Evolutionary conservation across 1,284 basidiomycete species (phyloP).

Genomic region (Phellopilus nigrolimitatus): DNA sequence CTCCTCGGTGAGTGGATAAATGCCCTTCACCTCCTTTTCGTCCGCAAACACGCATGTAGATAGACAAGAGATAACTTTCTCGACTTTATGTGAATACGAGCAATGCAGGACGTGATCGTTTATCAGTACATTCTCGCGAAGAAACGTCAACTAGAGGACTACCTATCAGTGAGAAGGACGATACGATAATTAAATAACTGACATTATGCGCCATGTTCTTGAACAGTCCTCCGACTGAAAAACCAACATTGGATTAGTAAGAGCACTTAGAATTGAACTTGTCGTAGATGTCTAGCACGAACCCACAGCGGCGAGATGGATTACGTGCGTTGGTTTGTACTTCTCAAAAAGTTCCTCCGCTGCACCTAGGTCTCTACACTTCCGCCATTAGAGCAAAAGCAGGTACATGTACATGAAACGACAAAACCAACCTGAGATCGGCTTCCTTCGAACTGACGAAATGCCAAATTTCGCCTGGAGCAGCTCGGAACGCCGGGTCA

Average conservation of each 20-base stretch:
- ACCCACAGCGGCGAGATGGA: slow-evolving; percentile 86
- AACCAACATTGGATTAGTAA: neutral
- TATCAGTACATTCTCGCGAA: slow-evolving; percentile 86
- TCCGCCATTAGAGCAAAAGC: neutral
- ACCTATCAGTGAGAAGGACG: too few species aligned
- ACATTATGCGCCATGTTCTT: slow-evolving; percentile 90
- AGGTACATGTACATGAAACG: neutral
- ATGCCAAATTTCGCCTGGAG: slow-evolving; percentile 76
- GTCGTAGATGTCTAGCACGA: slow-evolving; percentile 26
- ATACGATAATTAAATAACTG: slow-evolving; percentile 16
- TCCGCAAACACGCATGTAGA: slow-evolving; percentile 90
- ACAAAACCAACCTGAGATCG: slow-evolving; percentile 58
- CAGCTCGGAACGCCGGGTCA: slow-evolving; percentile 47
- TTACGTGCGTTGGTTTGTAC: slow-evolving; percentile 87
- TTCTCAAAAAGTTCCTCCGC: slow-evolving; percentile 71
- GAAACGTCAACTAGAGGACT: slow-evolving; percentile 65
- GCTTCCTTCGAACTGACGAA: slow-evolving; percentile 74
- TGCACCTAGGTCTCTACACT: slow-evolving; percentile 4
- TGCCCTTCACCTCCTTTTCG: slow-evolving; percentile 46
- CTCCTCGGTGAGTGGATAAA: slow-evolving; percentile 85
- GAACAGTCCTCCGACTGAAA: slow-evolving; percentile 80
- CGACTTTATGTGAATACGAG: slow-evolving; percentile 55
- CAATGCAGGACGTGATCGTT: slow-evolving; percentile 85
- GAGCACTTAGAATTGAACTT: too few species aligned
- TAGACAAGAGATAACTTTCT: slow-evolving; percentile 81